These are phyloP conservation scores for Colletotrichum tofieldiae DNA, from an alignment of 2,329 filamentous ascomycete species.

Conservation along the genomic window DNA sequence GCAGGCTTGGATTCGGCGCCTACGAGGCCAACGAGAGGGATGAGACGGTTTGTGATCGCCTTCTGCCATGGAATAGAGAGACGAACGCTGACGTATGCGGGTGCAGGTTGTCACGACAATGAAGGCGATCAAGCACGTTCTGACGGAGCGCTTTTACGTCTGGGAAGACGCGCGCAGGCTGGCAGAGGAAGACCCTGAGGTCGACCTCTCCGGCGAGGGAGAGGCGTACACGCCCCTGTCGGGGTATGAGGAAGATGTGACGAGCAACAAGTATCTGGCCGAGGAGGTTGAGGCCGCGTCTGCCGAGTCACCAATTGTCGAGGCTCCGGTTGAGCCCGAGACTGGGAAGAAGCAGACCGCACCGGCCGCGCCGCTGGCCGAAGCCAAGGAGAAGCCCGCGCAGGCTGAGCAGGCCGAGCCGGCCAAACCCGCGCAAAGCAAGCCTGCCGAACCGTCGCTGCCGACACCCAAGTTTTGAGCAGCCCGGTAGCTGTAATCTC, in stretches of 20 bases:
- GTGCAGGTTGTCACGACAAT: constrained; percentile 82
- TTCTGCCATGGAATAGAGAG: too few relatives aligned
- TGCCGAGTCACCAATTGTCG: neutral
- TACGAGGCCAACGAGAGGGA: constrained; percentile 77
- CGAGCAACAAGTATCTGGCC: constrained; percentile 7
- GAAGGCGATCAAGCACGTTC: constrained; percentile 84
- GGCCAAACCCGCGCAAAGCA: constrained; percentile 14
- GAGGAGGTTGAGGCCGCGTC: constrained; percentile 21
- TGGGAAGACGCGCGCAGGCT: constrained; percentile 84
- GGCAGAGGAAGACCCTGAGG: constrained; percentile 77
- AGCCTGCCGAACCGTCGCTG: constrained; percentile 24
- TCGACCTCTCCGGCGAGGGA: constrained; percentile 70
- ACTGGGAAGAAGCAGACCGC: constrained; percentile 7
- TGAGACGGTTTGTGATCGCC: constrained; percentile 70
- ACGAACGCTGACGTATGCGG: constrained; percentile 18
- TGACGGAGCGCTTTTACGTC: constrained; percentile 90
- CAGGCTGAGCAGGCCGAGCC: constrained; percentile 40
- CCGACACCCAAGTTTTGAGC: constrained; percentile 37
- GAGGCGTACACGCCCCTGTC: constrained; percentile 65
- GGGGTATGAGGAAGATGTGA: constrained; percentile 52
- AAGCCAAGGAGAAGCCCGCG: neutral
- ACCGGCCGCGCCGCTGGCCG: neutral
- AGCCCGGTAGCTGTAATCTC: constrained; percentile 8
- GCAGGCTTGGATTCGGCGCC: constrained; percentile 82
- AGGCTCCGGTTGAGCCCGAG: neutral